phyloP scores from a whole-genome alignment of 139 green algal species.

The Tetradesmus obliquus region DNA sequence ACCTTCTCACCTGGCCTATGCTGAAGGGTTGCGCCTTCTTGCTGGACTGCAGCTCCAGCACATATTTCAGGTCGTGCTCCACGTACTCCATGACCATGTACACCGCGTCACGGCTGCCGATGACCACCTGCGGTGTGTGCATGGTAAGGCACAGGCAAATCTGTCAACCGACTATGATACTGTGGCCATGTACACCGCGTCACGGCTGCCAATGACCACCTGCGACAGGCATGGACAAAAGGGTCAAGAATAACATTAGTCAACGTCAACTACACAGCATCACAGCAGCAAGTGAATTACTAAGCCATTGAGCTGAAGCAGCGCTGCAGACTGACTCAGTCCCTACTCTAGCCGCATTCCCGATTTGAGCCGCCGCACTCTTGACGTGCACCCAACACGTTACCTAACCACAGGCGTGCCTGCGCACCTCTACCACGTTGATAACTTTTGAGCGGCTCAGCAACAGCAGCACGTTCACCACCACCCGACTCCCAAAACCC shows the following conservation, averaged over 20 bases:
- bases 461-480: constrained; percentile 91
- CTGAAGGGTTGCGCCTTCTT: constrained; percentile 42
- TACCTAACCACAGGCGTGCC: too few species aligned
- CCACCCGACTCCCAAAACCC: too few species aligned
- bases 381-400: too few species aligned
- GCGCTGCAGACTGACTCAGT: too few species aligned
- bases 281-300: too few species aligned
- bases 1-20: constrained; percentile 28
- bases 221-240: background rate
- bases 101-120: constrained; percentile 55
- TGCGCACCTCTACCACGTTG: constrained; percentile 91
- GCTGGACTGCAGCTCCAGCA: constrained; percentile 59
- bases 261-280: background rate
- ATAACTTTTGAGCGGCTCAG: constrained; percentile 96
- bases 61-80: constrained; percentile 94
- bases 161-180: background rate
- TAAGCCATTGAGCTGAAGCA: too few species aligned
- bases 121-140: constrained; percentile 2
- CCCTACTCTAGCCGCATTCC: too few species aligned
- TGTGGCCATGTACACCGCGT: constrained; percentile 93
- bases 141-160: background rate
- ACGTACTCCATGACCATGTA: constrained; percentile 99
- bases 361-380: too few species aligned
- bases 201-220: constrained; percentile 28
- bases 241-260: background rate